A percentile compares a stretch with the other conserved stretches of the same genome.
Evolutionary conservation across 148 eudicot genomes (phyloP).

Genomic region (Rhododendron ovatum): DNA sequence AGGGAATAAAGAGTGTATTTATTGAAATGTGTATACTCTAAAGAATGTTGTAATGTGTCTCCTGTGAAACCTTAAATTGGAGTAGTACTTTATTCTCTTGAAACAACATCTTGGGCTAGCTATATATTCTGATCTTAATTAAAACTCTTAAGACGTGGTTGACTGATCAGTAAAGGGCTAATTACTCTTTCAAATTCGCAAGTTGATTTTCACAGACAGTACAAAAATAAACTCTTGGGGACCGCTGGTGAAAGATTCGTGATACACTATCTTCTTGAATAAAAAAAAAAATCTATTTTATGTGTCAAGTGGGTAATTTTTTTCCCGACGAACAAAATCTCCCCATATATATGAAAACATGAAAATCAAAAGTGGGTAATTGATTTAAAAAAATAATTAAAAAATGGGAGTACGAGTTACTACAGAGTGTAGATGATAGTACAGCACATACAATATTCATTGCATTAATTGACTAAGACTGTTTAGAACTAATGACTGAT

Average conservation of each 20-base stretch:
- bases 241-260: too few species aligned
- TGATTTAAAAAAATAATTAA: too few species aligned
- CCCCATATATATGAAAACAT: too few species aligned
- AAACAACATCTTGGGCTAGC: too few species aligned
- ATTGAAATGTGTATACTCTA: not conserved
- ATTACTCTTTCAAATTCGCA: not conserved
- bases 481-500: not conserved
- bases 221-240: not conserved
- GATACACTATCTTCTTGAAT: not conserved
- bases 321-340: too few species aligned
- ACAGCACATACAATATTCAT: not conserved
- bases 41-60: slow-evolving; percentile 16
- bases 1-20: slow-evolving; percentile 28
- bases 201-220: too few species aligned
- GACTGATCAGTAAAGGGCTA: not conserved
- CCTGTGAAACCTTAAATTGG: slow-evolving; percentile 3
- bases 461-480: not conserved
- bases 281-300: not conserved
- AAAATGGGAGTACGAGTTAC: slow-evolving; percentile 10
- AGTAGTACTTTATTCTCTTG: too few species aligned
- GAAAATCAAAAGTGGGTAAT: not conserved
- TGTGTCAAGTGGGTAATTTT: not conserved
- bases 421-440: not conserved
- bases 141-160: too few species aligned
- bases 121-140: too few species aligned